These are phyloP conservation scores for Asterella californica DNA, from an alignment of 225 moss, liverwort and hornwort genomes.

Conservation along the genomic window DNA sequence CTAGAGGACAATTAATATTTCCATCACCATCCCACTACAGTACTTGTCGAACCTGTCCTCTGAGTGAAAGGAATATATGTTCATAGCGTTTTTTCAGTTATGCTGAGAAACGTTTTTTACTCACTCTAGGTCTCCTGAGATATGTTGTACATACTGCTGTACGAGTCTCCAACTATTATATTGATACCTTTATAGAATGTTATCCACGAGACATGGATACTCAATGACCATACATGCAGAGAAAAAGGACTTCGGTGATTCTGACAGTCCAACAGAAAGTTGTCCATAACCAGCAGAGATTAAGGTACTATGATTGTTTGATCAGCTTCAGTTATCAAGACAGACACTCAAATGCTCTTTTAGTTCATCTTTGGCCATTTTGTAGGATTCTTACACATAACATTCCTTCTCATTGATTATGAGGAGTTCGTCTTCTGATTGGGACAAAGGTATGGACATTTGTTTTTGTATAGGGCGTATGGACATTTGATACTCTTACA, in stretches of 20 bases:
- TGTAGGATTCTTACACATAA: slow-evolving; percentile 4
- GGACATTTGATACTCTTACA: slow-evolving; percentile 3
- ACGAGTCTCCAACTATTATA: not conserved
- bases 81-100: too few species aligned
- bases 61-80: too few species aligned
- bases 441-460: not conserved
- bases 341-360: not conserved
- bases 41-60: too few species aligned
- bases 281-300: not conserved
- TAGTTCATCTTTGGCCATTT: not conserved
- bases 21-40: too few species aligned
- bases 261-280: not conserved
- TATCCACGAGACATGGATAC: not conserved
- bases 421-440: not conserved
- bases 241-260: not conserved
- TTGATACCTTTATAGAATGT: not conserved
- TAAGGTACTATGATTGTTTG: not conserved
- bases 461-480: not conserved
- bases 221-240: not conserved
- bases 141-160: not conserved
- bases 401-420: not conserved
- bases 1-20: too few species aligned
- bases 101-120: not conserved
- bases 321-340: not conserved
- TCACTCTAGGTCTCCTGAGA: not conserved